Conservation (phyloP, 106 monocot species). For the Xerophyta viscosa region DNA sequence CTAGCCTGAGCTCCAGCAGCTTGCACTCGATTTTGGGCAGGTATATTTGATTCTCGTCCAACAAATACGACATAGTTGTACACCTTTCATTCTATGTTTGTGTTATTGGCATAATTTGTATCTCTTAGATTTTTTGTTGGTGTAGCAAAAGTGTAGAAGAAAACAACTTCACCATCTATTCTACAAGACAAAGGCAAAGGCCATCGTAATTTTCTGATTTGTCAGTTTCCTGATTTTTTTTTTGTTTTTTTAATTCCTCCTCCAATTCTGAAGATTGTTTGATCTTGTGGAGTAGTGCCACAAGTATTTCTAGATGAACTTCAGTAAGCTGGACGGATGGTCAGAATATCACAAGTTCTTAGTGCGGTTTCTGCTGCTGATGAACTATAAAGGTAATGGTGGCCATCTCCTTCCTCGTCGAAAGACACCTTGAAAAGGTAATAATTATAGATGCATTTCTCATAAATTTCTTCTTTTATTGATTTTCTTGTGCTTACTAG, state of each 20-base stretch:
- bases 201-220: slow-evolving; percentile 29
- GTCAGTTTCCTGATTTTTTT: neutral
- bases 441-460: no score
- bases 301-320: slow-evolving; percentile 69
- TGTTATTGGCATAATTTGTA: neutral
- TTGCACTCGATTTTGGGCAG: slow-evolving; percentile 71
- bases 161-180: slow-evolving; percentile 85
- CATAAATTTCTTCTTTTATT: no score
- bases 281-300: slow-evolving; percentile 47
- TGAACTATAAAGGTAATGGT: slow-evolving; percentile 75
- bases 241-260: neutral
- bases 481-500: no score
- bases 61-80: no score
- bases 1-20: slow-evolving; percentile 74
- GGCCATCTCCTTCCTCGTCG: no score
- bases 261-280: neutral
- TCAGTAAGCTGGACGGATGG: slow-evolving; percentile 60
- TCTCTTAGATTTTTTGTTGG: neutral
- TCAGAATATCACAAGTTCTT: slow-evolving; percentile 76
- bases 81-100: neutral
- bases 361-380: slow-evolving; percentile 76
- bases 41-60: slow-evolving; percentile 8
- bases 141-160: slow-evolving; percentile 85
- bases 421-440: no score
- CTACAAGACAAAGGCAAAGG: slow-evolving; percentile 86